A percentile compares a stretch with the other conserved stretches of the same genome.
These are phyloP conservation scores for Desmodesmus armatus DNA, from an alignment of 139 green algal genomes.

Conservation along the genomic window DNA sequence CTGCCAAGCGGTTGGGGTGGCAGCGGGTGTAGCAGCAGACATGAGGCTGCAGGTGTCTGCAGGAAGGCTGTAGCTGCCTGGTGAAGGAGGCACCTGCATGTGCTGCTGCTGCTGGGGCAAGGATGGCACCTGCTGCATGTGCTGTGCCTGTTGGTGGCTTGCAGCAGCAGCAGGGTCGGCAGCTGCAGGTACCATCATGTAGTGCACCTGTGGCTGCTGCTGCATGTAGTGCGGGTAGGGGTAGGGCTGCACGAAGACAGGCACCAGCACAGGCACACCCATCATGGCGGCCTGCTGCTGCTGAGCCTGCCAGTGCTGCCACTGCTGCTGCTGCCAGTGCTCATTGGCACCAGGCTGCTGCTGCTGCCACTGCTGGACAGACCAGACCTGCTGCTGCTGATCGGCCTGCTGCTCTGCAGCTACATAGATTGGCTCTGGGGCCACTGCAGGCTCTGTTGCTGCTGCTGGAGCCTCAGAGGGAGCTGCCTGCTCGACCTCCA, in stretches of 20 bases:
- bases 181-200: too few species aligned
- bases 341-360: too few species aligned
- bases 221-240: too few species aligned
- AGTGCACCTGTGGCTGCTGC: too few species aligned
- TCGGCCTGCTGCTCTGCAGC: not conserved
- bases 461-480: too few species aligned
- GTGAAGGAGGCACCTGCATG: not conserved
- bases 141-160: not conserved
- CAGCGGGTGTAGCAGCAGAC: not conserved
- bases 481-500: not conserved
- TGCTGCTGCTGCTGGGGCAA: not conserved
- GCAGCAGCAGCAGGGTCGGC: not conserved
- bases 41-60: conserved; percentile 18
- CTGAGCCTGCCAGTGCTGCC: not conserved
- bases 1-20: not conserved
- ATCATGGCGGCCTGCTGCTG: too few species aligned
- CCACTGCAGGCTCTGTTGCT: not conserved
- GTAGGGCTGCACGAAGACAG: too few species aligned
- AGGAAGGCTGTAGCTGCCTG: not conserved
- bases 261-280: too few species aligned
- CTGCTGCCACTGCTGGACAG: not conserved
- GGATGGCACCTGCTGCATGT: not conserved
- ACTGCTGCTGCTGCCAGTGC: conserved; percentile 4
- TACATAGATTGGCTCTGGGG: too few species aligned
- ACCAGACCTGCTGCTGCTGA: too few species aligned